Evolutionary conservation across 805 yeast genomes (phyloP).

Genomic region (Yarrowia divulgata): DNA sequence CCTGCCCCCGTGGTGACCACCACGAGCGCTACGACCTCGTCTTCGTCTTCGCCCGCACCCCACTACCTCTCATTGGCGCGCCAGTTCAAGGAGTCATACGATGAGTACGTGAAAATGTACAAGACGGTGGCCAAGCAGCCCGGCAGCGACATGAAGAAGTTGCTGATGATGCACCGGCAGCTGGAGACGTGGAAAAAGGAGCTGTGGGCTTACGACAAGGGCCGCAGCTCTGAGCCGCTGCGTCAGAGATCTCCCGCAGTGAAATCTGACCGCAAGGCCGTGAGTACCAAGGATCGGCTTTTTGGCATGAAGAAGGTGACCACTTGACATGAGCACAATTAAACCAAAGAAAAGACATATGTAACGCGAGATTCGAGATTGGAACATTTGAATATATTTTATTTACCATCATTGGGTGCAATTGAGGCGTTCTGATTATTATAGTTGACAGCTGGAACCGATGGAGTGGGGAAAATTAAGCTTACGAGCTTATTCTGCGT

Average conservation of each 20-base stretch:
- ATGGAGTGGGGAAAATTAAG: constrained; percentile 1
- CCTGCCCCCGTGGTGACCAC: neutral
- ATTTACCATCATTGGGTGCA: constrained; percentile 13
- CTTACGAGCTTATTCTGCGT: neutral
- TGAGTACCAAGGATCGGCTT: constrained; percentile 28
- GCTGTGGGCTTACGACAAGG: constrained; percentile 55
- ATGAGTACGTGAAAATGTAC: constrained; percentile 60
- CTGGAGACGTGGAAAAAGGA: constrained; percentile 63
- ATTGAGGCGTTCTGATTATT: neutral
- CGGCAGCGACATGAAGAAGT: constrained; percentile 51
- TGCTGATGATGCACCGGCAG: constrained; percentile 60
- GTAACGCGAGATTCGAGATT: constrained; percentile 9
- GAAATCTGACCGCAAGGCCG: constrained; percentile 37
- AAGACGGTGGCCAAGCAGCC: constrained; percentile 46
- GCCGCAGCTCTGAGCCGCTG: constrained; percentile 1
- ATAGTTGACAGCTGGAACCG: neutral
- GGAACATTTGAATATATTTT: constrained; percentile 28
- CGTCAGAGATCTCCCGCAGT: constrained; percentile 40
- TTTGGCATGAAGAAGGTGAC: constrained; percentile 38
- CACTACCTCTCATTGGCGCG: constrained; percentile 53
- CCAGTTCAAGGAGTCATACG: constrained; percentile 58
- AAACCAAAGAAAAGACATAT: neutral
- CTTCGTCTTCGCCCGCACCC: constrained; percentile 26
- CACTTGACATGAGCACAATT: neutral
- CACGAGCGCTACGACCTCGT: neutral